Percentiles rank a stretch among this genome's conserved stretches.
Evolutionary conservation across 2,329 filamentous ascomycete genomes (phyloP).

Genomic region (Nannizziopsis arthrosporioides): DNA sequence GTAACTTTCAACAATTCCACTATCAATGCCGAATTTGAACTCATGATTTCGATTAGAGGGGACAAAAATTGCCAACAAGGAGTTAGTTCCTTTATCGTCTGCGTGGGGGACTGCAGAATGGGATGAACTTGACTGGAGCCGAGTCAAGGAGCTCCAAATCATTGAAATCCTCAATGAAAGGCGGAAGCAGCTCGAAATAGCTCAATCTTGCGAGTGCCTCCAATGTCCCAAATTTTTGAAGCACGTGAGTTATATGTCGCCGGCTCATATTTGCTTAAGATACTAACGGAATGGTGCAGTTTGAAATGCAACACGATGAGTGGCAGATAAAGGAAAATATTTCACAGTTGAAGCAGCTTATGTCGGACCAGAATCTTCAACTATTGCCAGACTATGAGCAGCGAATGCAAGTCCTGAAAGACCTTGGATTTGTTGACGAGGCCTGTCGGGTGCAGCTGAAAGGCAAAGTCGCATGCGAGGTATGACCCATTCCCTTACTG

Average conservation of each 20-base stretch:
- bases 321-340: constrained; percentile 96
- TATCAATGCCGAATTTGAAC: constrained; percentile 12
- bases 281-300: constrained; percentile 40
- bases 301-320: constrained; percentile 90
- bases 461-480: constrained; percentile 93
- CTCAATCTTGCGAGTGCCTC: constrained; percentile 54
- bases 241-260: constrained; percentile 54
- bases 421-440: constrained; percentile 83
- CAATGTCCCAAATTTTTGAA: constrained; percentile 70
- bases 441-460: constrained; percentile 83
- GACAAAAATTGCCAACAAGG: constrained; percentile 51
- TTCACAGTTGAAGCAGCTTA: constrained; percentile 67
- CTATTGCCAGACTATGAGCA: constrained; percentile 94
- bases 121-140: constrained; percentile 72
- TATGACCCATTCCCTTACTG: constrained; percentile 19
- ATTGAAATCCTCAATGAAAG: constrained; percentile 69
- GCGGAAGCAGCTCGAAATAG: constrained; percentile 48
- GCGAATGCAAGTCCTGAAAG: constrained; percentile 79
- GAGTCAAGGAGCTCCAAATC: constrained; percentile 70
- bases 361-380: constrained; percentile 94
- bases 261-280: background rate
- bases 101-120: constrained; percentile 65
- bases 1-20: constrained; percentile 25
- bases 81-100: constrained; percentile 56
- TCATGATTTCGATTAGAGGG: constrained; percentile 30